A percentile compares a stretch with the other conserved stretches of the same genome.
Evolutionary conservation across 345 rosid species (phyloP).

Genomic region (Erysimum cheiranthoides): DNA sequence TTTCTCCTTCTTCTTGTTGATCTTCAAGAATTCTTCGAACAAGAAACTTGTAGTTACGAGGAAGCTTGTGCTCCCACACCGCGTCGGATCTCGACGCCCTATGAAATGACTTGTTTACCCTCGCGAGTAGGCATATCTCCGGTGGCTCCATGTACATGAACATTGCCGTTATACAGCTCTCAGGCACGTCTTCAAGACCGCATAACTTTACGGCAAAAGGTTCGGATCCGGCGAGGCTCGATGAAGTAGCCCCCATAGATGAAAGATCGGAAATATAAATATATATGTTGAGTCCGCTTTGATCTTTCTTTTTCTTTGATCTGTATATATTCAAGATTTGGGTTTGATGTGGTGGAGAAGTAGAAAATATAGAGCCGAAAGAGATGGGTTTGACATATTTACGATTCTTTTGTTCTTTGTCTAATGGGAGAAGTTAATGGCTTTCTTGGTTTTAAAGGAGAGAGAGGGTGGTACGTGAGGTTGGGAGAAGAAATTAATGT

Average conservation of each 20-base stretch:
- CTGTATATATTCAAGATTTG: constrained; percentile 3
- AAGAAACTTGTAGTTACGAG: constrained; percentile 70
- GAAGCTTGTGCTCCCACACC: constrained; percentile 87
- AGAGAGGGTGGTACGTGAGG: constrained; percentile 32
- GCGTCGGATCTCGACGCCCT: constrained; percentile 76
- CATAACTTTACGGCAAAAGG: constrained; percentile 24
- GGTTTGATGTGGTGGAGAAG: constrained; percentile 61
- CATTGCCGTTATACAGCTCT: constrained; percentile 69
- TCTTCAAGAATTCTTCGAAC: constrained; percentile 54
- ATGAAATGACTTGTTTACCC: constrained; percentile 61
- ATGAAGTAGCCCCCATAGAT: constrained; percentile 69
- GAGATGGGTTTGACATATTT: constrained; percentile 54
- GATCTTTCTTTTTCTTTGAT: not conserved
- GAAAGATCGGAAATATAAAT: constrained; percentile 4
- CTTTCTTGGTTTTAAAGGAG: constrained; percentile 33
- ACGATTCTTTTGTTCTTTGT: constrained; percentile 42
- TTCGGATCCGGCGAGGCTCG: constrained; percentile 48
- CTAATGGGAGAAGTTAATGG: constrained; percentile 31
- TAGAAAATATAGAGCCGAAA: constrained; percentile 58
- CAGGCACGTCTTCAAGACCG: constrained; percentile 71
- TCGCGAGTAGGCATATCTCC: constrained; percentile 77
- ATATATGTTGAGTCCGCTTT: not conserved
- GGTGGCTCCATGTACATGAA: constrained; percentile 73
- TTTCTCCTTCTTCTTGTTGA: constrained; percentile 24
- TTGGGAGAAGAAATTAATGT: constrained; percentile 22